phyloP scores from a whole-genome alignment of 2,329 filamentous ascomycete genomes.

The Cercospora brassicicola region DNA sequence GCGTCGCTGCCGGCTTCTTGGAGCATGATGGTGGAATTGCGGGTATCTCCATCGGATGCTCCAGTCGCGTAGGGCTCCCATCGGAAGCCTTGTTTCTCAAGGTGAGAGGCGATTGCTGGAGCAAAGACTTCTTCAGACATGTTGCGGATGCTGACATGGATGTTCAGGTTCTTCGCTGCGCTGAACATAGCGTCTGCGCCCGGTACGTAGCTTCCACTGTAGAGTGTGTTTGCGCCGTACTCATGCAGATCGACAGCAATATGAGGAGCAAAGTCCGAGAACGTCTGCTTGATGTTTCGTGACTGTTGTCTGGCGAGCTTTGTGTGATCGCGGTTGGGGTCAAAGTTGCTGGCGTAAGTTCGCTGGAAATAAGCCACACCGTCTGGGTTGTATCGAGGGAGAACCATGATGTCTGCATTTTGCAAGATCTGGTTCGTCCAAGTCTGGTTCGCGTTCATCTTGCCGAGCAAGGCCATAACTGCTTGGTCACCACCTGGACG shows the following conservation, averaged over 20 bases:
- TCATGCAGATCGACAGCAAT: slow-evolving; percentile 43
- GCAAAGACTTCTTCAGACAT: slow-evolving; percentile 41
- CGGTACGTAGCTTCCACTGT: slow-evolving; percentile 37
- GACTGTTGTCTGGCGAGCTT: slow-evolving; percentile 42
- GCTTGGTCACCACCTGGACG: slow-evolving; percentile 38
- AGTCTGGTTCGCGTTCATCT: slow-evolving; percentile 37
- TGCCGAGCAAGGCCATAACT: slow-evolving; percentile 39
- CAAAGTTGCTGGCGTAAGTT: slow-evolving; percentile 40
- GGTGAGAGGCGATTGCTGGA: slow-evolving; percentile 36
- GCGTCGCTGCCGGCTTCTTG: slow-evolving; percentile 41
- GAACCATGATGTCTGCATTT: slow-evolving; percentile 39
- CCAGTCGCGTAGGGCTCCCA: slow-evolving; percentile 41
- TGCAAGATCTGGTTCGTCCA: slow-evolving; percentile 39
- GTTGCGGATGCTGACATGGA: slow-evolving; percentile 38
- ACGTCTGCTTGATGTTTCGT: slow-evolving; percentile 39
- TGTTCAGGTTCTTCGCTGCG: slow-evolving; percentile 43
- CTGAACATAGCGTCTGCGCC: slow-evolving; percentile 41
- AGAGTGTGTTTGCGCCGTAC: slow-evolving; percentile 35
- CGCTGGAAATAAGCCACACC: slow-evolving; percentile 43
- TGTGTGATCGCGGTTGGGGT: slow-evolving; percentile 42
- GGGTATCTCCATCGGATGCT: slow-evolving; percentile 24
- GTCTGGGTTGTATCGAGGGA: slow-evolving; percentile 43
- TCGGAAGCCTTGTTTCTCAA: slow-evolving; percentile 35
- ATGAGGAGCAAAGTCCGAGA: slow-evolving; percentile 38
- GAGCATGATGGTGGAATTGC: slow-evolving; percentile 31